Conservation (phyloP, 495 filamentous ascomycete species). For the Halenospora varia region DNA sequence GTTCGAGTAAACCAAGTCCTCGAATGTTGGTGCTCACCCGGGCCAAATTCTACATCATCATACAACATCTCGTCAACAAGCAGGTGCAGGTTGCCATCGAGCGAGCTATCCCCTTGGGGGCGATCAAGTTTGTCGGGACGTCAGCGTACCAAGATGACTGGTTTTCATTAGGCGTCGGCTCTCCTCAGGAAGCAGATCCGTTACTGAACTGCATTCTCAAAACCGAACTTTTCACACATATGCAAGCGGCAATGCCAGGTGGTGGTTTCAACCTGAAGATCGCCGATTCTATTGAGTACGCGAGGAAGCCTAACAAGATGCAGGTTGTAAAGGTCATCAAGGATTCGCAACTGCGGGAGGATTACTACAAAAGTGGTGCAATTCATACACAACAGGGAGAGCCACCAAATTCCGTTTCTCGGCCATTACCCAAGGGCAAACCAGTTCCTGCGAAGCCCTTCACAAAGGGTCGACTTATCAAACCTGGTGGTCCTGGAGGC, state of each 20-base stretch:
- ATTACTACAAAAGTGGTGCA: conserved; percentile 89
- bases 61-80: conserved; percentile 77
- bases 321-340: conserved; percentile 83
- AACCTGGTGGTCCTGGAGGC: conserved; percentile 81
- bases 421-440: conserved; percentile 79
- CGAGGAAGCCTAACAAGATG: conserved; percentile 96
- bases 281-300: conserved; percentile 81
- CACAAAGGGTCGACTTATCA: conserved; percentile 83
- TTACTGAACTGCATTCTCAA: conserved; percentile 91
- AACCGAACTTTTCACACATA: conserved; percentile 93
- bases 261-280: conserved; percentile 74
- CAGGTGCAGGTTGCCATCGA: conserved; percentile 78
- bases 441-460: conserved; percentile 84
- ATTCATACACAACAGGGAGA: conserved; percentile 86
- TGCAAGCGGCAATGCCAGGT: conserved; percentile 69
- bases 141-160: conserved; percentile 89
- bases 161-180: conserved; percentile 88
- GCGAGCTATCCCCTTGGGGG: conserved; percentile 72
- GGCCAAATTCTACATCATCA: conserved; percentile 80
- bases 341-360: conserved; percentile 66
- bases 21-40: conserved; percentile 82
- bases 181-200: conserved; percentile 85
- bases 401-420: conserved; percentile 75
- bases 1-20: conserved; percentile 88
- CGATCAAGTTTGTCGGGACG: conserved; percentile 78